Percentiles rank a stretch among this genome's conserved stretches.
Conservation (phyloP, 169 alveolate genomes). For the Eimeria maxima region DNA sequence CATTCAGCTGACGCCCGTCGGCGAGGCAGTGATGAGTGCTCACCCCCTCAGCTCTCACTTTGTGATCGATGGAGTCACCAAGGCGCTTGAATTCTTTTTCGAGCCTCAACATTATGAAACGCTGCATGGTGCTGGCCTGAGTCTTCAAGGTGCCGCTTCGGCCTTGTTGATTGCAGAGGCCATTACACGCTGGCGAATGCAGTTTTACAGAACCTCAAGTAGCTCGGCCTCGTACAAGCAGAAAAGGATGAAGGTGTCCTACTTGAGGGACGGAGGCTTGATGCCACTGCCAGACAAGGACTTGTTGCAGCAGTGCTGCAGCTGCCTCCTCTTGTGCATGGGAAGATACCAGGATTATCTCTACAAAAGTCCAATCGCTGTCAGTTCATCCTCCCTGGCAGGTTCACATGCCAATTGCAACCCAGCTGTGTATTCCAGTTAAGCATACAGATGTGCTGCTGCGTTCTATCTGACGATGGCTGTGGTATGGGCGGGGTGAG, state of each 20-base stretch:
- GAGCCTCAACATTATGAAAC: constrained; percentile 69
- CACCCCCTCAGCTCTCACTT: constrained; percentile 56
- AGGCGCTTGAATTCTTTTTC: constrained; percentile 66
- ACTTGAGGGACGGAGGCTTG: constrained; percentile 19
- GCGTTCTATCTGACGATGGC: not conserved
- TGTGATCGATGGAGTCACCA: constrained; percentile 51
- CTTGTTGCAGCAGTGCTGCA: constrained; percentile 64
- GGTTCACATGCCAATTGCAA: not conserved
- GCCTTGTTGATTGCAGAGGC: constrained; percentile 65
- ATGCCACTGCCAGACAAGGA: constrained; percentile 60
- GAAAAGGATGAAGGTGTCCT: not conserved
- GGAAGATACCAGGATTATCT: constrained; percentile 69
- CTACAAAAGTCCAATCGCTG: constrained; percentile 67
- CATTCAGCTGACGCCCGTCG: constrained; percentile 63
- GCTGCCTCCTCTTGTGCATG: constrained; percentile 68
- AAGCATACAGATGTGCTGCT: not conserved
- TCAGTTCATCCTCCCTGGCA: not conserved
- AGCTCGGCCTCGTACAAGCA: constrained; percentile 23
- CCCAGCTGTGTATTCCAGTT: not conserved
- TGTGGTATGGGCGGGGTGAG: constrained; percentile 18
- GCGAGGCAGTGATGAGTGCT: constrained; percentile 62
- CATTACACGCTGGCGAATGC: constrained; percentile 71
- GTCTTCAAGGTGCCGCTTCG: constrained; percentile 73
- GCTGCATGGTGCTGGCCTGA: constrained; percentile 67
- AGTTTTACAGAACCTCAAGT: constrained; percentile 30